Base-by-base conservation (phyloP, 73 alveolate species). In the Paramecium tetraurelia region DNA sequence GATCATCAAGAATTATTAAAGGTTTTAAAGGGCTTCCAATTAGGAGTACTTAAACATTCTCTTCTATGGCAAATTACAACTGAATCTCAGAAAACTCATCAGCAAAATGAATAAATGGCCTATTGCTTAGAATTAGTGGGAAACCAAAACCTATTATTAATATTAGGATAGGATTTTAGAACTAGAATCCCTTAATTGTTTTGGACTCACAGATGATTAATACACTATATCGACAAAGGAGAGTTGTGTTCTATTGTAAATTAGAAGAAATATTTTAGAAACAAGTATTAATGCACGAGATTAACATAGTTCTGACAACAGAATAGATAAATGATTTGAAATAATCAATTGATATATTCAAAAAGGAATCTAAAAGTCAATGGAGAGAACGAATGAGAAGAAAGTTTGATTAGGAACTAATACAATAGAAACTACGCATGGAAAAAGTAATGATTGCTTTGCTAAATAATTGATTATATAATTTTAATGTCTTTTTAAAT, bases 31-130 rank as follows among this genome's bases (percentile, higher is more conserved):
- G 9, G 84, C 84, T 63, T 63, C 84, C 10, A 63, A 63, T 63
- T 27, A 63, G 9, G 84, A 63, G 31, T 63, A 63, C 12, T 33
- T 63, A 33, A 63, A 24, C 31, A 33, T 63, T 14, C 46, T 63
- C 10, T 63, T 63, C 14, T 63, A 63, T 63, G 84, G 84, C 3
- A 27, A 33, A 31, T 33, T 63, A 27, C 27, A 27, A 63, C 24
- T 63, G 27, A 63, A 63, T 63, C 21, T 63, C 14, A 24, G 84
- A 33, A 63, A 63, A 63, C 27, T 27, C 1, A 27, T 63, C 4
- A 63, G 84, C 27, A 63, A 63, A 63, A 33, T 63, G 41, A 63
- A 63, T 33, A 63, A 63, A 63, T 63, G 84, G 84, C 84, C 84
- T 14, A 31, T 33, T 31, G 3, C 18, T 14, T 12, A 31, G 11